Evolutionary conservation across 164 flowering plant genomes (phyloP).

Genomic region (Buxus sempervirens): DNA sequence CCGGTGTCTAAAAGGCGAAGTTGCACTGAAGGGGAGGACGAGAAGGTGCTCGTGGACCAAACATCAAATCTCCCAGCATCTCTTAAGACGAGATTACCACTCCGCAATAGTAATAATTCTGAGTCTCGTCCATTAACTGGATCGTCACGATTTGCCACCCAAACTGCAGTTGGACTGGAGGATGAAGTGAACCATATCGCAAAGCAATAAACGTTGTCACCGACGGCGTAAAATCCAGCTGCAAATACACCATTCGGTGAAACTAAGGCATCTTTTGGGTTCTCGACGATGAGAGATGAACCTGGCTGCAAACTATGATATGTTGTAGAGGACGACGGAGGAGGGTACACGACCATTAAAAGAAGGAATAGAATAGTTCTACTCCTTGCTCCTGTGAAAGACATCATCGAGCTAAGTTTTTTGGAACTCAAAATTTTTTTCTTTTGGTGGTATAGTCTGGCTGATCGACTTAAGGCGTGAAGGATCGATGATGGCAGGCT

Average conservation of each 20-base stretch:
- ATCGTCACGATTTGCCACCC: conserved; percentile 26
- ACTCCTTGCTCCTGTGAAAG: neutral
- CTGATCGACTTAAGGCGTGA: too few species aligned
- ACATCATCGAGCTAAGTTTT: too few species aligned
- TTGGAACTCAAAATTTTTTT: too few species aligned
- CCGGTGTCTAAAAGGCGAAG: conserved; percentile 24
- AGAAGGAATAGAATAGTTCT: neutral
- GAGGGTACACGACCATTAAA: neutral
- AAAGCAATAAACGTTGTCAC: conserved; percentile 30
- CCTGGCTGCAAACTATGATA: conserved; percentile 15
- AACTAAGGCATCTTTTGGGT: conserved; percentile 8
- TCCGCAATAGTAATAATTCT: neutral
- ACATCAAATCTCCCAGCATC: conserved; percentile 11
- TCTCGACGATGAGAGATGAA: conserved; percentile 27
- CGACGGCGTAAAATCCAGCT: conserved; percentile 29
- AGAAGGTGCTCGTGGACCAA: conserved; percentile 18
- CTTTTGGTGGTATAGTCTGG: too few species aligned
- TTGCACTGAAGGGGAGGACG: neutral
- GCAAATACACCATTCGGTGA: conserved; percentile 23
- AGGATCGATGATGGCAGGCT: too few species aligned
- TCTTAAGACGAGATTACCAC: conserved; percentile 16
- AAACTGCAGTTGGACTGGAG: neutral
- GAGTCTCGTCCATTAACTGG: conserved; percentile 21
- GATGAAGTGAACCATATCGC: conserved; percentile 22
- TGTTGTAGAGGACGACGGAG: conserved; percentile 6